phyloP scores from a whole-genome alignment of 2,329 filamentous ascomycete species.

The Chrysoporthe cubensis region DNA sequence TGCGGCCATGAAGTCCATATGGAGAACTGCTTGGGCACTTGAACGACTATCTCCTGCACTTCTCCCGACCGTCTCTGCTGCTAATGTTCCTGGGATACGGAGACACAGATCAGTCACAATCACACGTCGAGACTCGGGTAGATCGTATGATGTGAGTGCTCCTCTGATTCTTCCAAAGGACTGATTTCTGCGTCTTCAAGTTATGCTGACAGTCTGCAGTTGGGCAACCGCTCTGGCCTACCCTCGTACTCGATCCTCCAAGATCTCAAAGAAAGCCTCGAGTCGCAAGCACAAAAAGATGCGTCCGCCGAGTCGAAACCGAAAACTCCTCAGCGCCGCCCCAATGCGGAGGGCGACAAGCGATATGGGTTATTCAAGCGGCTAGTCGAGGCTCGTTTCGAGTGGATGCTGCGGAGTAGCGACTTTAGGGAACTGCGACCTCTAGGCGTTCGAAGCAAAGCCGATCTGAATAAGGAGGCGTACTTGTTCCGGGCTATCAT shows the following conservation, averaged over 20 bases:
- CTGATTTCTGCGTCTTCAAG: not conserved
- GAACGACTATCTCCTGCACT: slow-evolving; percentile 24
- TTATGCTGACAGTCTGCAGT: slow-evolving; percentile 15
- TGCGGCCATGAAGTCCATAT: slow-evolving; percentile 27
- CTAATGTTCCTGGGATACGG: slow-evolving; percentile 5
- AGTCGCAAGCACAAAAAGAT: slow-evolving; percentile 17
- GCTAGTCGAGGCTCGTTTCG: slow-evolving; percentile 40
- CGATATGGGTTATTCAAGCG: slow-evolving; percentile 32
- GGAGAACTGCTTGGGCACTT: slow-evolving; percentile 27
- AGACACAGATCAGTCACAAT: not conserved
- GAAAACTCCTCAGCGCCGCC: no score
- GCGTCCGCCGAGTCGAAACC: not conserved
- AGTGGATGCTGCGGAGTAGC: slow-evolving; percentile 39
- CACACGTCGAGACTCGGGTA: not conserved
- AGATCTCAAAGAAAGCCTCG: slow-evolving; percentile 19
- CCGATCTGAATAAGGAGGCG: slow-evolving; percentile 50
- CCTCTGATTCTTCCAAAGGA: not conserved
- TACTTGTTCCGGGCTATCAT: slow-evolving; percentile 51
- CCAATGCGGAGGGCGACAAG: not conserved
- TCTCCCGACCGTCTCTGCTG: slow-evolving; percentile 13
- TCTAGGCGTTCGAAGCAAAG: slow-evolving; percentile 43
- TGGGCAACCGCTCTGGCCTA: not conserved
- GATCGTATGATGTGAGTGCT: not conserved
- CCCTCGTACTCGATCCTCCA: slow-evolving; percentile 30
- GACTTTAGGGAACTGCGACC: slow-evolving; percentile 37